These are phyloP conservation scores for Saccharomycopsis fibuligera DNA, from an alignment of 805 yeast genomes.

Conservation along the genomic window DNA sequence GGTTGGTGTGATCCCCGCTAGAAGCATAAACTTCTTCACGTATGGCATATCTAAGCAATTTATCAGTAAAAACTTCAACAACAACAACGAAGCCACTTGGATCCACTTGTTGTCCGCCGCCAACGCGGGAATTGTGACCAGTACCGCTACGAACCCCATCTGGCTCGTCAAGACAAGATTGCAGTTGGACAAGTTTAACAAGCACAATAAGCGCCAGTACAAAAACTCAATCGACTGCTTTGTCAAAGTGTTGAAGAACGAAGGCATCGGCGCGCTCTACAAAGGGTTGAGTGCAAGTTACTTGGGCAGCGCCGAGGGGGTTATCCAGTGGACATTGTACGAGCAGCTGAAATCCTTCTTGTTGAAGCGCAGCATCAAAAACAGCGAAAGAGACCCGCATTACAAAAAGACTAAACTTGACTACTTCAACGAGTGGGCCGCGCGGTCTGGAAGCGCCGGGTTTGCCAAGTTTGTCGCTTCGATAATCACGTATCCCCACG, in stretches of 20 bases:
- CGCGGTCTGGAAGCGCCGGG: conserved; percentile 96
- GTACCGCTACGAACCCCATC: conserved; percentile 95
- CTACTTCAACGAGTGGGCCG: conserved; percentile 80
- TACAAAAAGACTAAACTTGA: conserved; percentile 44
- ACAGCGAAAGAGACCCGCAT: conserved; percentile 29
- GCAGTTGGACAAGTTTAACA: conserved; percentile 69
- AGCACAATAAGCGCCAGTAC: conserved; percentile 49
- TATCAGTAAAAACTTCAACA: conserved; percentile 56
- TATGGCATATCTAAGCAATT: conserved; percentile 89
- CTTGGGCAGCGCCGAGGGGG: conserved; percentile 86
- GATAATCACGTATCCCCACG: conserved; percentile 91
- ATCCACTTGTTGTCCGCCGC: conserved; percentile 84
- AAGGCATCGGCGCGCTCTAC: conserved; percentile 77
- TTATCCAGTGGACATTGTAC: conserved; percentile 93
- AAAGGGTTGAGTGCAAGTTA: conserved; percentile 93
- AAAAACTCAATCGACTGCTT: conserved; percentile 84
- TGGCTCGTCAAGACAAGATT: conserved; percentile 95
- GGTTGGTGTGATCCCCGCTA: conserved; percentile 96
- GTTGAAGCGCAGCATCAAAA: conserved; percentile 38
- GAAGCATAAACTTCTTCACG: conserved; percentile 93
- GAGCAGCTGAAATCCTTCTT: conserved; percentile 86
- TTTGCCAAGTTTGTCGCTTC: conserved; percentile 92
- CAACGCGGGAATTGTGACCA: conserved; percentile 87
- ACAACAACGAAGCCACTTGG: conserved; percentile 75
- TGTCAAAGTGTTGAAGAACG: conserved; percentile 57